Percentiles rank a stretch among this genome's conserved stretches.
Evolutionary conservation across 1,284 basidiomycete genomes (phyloP).

Genomic region (Papiliotrema laurentii): DNA sequence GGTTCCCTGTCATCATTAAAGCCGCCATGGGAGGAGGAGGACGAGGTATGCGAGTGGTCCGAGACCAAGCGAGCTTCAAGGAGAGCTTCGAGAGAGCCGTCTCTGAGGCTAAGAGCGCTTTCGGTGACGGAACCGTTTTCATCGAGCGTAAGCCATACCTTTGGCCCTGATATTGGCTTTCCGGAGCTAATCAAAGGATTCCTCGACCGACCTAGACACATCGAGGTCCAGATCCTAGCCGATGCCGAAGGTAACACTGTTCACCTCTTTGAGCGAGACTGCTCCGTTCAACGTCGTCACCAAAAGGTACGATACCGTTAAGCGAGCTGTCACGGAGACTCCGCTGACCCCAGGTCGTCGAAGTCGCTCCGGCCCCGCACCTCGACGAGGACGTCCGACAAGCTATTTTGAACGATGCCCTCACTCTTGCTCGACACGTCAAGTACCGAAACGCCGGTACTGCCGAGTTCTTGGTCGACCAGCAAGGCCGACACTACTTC

Average conservation of each 20-base stretch:
- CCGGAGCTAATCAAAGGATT: slow-evolving; percentile 52
- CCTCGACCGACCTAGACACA: slow-evolving; percentile 92
- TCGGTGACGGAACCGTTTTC: slow-evolving; percentile 97
- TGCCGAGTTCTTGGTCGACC: slow-evolving; percentile 94
- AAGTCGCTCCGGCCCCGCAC: slow-evolving; percentile 94
- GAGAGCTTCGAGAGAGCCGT: slow-evolving; percentile 88
- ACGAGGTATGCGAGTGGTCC: slow-evolving; percentile 97
- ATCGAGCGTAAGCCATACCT: slow-evolving; percentile 65
- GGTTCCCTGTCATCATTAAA: slow-evolving; percentile 97
- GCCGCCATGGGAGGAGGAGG: slow-evolving; percentile 98
- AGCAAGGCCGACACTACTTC: slow-evolving; percentile 93
- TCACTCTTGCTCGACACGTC: slow-evolving; percentile 88
- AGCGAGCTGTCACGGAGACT: background rate
- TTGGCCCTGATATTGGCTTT: background rate
- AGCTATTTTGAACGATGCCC: slow-evolving; percentile 83
- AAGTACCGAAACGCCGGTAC: slow-evolving; percentile 96
- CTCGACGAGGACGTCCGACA: slow-evolving; percentile 86
- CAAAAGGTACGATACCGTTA: slow-evolving; percentile 61
- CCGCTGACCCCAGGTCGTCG: slow-evolving; percentile 62
- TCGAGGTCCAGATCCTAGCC: slow-evolving; percentile 93
- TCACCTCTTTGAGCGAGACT: slow-evolving; percentile 97
- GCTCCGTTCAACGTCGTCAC: slow-evolving; percentile 94
- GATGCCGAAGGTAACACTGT: slow-evolving; percentile 89
- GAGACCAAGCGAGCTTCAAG: slow-evolving; percentile 86
- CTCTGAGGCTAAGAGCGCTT: slow-evolving; percentile 90